Evolutionary conservation across 495 filamentous ascomycete species (phyloP), one percentile per base, ranked within the genome.

Genomic region (Clavariopsis aquatica): DNA sequence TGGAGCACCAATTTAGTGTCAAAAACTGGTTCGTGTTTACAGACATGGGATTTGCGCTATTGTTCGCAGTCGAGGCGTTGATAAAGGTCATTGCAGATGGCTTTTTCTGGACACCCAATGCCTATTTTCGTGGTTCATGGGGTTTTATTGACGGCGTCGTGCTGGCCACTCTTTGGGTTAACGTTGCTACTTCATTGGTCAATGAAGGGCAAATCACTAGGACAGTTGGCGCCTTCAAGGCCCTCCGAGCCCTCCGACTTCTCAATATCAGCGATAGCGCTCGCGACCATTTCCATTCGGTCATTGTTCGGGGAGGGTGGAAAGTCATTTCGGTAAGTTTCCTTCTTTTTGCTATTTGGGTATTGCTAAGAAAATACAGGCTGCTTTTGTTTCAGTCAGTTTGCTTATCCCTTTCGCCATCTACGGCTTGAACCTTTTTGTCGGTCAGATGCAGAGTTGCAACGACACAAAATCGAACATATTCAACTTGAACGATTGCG

Each of bases 51-150:
- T 99, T 99, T 74, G 93, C 93, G 22, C 77, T 86, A 9, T 72
- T 98, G 23, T 99, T 99, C 76, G 88, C 89, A 0, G 66, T 93
- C 20, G 94, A 99, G 74, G 92, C 93, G 0, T 66, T 84, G 22
- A 93, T 99, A 79, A 98, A 98, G 76, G 87, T 97, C 36, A 85
- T 99, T 64, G 94, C 94, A 0, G 94, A 99, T 78, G 94, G 94
- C 20, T 90, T 96, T 71, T 93, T 97, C 75, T 98, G 88, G 85
- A 96, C 94, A 0, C 94, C 94, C 0, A 97, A 99, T 78, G 95
- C 94, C 4, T 99, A 95, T 69, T 94, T 96, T 75, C 85, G 94
- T 64, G 89, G 94, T 64, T 93, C 93, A 0, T 99, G 94, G 94
- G 94, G 94, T 26, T 87, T 96, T 59, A 97, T 99, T 60, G 94